Evolutionary conservation across 2,329 filamentous ascomycete species (phyloP), one percentile per base, ranked within the genome.

Genomic region (Tolypocladium nubicola): DNA sequence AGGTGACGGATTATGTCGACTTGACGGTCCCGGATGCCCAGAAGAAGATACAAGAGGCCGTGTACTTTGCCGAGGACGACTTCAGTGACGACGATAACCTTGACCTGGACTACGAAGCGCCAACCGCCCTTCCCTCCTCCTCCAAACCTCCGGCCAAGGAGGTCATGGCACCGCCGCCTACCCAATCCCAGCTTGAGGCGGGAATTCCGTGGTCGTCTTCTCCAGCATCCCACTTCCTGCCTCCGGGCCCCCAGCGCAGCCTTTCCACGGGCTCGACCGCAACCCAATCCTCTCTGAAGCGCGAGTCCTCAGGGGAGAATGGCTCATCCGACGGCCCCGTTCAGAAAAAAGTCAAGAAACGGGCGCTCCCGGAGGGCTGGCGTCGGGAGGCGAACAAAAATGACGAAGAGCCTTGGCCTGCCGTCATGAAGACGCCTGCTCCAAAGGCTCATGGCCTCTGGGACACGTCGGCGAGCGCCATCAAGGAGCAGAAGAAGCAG

Each of bases 61-160:
- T 88, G 11, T 82, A 80, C 59, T 88, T 91, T 61, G 82, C 85
- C 59, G 88, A 91, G 61, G 86, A 93, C 64, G 92, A 96, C 67
- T 94, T 96, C 63, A 90, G 90, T 65, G 89, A 93, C 67, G 91
- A 96, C 63, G 80, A 86, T 23, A 82, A 90, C 57, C 76, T 96
- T 30, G 88, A 89, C 60, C 71, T 88, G 23, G 81, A 91, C 61
- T 80, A 85, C 55, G 79, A 88, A 58, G 79, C 83, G 58, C 83
- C 85, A 0, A 71, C 76, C 1, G 75, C 80, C 2, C 76, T 82
- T 3, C 76, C 76, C 9, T 19, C 71, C 63, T 62, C 64, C 61
- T 58, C 63, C n/a, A 62, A 63, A 56, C 59, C 59, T 13, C 23
- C 60, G 16, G 40, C 63, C n/a, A 64, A 66, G 26, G 63, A 68